Evolutionary conservation across 768 basidiomycete species (phyloP).

Genomic region (Kwoniella newhampshirensis): DNA sequence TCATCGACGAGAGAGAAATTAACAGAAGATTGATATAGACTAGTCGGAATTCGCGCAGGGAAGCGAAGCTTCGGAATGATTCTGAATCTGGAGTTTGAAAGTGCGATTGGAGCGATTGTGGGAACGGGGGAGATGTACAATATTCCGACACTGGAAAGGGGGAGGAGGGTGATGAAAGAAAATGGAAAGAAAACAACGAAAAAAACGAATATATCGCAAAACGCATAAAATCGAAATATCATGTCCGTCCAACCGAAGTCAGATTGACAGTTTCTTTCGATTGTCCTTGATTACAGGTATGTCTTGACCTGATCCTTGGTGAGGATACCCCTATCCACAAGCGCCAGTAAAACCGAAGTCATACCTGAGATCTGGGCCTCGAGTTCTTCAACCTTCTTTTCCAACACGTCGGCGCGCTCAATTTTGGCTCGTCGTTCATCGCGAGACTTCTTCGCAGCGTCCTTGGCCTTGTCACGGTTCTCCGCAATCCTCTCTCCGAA

Average conservation of each 20-base stretch:
- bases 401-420: constrained; percentile 27
- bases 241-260: too few species aligned
- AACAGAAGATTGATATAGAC: too few species aligned
- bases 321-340: constrained; percentile 29
- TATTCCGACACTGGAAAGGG: too few species aligned
- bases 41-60: too few species aligned
- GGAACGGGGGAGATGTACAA: too few species aligned
- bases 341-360: constrained; percentile 14
- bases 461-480: constrained; percentile 38
- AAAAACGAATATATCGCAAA: constrained; percentile 1
- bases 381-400: constrained; percentile 30
- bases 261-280: not conserved
- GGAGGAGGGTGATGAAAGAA: not conserved
- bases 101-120: not conserved
- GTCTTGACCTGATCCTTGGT: constrained; percentile 20
- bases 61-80: not conserved
- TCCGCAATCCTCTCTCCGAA: constrained; percentile 36
- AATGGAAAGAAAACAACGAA: not conserved
- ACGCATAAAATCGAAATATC: not conserved
- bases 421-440: constrained; percentile 38
- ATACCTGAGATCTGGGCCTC: constrained; percentile 22
- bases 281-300: constrained; percentile 7
- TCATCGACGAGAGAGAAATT: too few species aligned
- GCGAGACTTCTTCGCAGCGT: constrained; percentile 38
- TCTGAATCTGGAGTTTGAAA: not conserved